These are phyloP conservation scores for Collybia sp. DNA, from an alignment of 768 basidiomycete species.

Conservation along the genomic window DNA sequence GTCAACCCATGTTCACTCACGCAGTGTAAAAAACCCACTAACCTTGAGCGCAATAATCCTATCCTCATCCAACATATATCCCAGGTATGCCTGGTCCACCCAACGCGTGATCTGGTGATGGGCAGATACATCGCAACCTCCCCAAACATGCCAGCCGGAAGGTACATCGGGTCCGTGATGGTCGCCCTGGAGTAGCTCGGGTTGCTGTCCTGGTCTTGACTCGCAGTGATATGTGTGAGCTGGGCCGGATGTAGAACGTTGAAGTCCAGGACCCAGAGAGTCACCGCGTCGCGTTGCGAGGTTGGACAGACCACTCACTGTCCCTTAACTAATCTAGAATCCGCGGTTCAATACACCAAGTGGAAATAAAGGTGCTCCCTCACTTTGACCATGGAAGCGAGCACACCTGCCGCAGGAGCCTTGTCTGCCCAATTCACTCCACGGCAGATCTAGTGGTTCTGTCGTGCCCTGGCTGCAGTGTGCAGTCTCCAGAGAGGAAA, in stretches of 20 bases:
- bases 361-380: neutral
- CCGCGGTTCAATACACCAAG: neutral
- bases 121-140: slow-evolving; percentile 9
- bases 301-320: slow-evolving; percentile 9
- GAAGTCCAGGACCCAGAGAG: slow-evolving; percentile 13
- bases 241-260: slow-evolving; percentile 1
- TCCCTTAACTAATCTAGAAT: slow-evolving; percentile 14
- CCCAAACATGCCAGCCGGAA: slow-evolving; percentile 7
- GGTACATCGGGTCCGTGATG: neutral
- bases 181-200: neutral
- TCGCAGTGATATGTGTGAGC: neutral
- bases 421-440: slow-evolving; percentile 8
- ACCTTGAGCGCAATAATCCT: slow-evolving; percentile 16
- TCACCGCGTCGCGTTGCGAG: neutral
- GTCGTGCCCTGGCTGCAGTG: neutral
- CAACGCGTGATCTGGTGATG: slow-evolving; percentile 5
- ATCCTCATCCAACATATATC: slow-evolving; percentile 17
- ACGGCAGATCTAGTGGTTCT: neutral
- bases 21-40: too few species aligned
- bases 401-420: neutral
- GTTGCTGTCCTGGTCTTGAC: neutral
- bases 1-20: too few species aligned
- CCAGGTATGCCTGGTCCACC: too few species aligned
- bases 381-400: slow-evolving; percentile 12
- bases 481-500: neutral